Percentiles rank a stretch among this genome's conserved stretches.
These are phyloP conservation scores for Monosporozyma unispora DNA, from an alignment of 805 yeast genomes.

Conservation along the genomic window DNA sequence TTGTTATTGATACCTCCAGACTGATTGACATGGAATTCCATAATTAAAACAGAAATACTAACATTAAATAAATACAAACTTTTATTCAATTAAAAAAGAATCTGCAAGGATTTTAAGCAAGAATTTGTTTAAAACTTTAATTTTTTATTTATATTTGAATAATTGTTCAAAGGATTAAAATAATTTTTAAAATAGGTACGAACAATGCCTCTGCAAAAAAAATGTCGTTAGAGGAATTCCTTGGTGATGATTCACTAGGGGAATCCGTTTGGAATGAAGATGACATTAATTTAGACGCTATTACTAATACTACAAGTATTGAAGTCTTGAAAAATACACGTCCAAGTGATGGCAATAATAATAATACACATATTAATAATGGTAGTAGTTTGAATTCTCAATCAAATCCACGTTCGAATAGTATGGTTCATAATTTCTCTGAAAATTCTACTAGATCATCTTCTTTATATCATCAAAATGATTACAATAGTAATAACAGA, in stretches of 20 bases:
- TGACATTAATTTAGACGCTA: constrained; percentile 28
- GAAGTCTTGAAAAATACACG: constrained; percentile 18
- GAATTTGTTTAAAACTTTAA: background rate
- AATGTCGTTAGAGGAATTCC: constrained; percentile 40
- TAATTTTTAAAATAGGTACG: background rate
- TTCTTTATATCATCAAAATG: background rate
- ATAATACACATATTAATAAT: background rate
- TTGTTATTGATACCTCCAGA: background rate
- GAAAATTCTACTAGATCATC: background rate
- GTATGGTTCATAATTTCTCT: background rate
- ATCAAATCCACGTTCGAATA: background rate
- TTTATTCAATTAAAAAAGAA: too few species aligned
- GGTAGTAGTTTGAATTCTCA: background rate
- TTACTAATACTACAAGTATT: constrained; percentile 25
- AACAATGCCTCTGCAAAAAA: constrained; percentile 30
- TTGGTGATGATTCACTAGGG: constrained; percentile 35
- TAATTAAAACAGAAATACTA: too few species aligned
- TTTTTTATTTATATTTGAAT: background rate
- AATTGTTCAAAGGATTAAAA: background rate
- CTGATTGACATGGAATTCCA: background rate
- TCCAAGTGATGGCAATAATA: background rate
- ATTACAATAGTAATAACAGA: background rate
- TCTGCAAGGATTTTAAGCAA: background rate
- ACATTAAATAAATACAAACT: background rate
- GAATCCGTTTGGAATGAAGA: constrained; percentile 30